Base-by-base conservation (phyloP, 1,284 basidiomycete species). In the Ceratobasidium sp. region DNA sequence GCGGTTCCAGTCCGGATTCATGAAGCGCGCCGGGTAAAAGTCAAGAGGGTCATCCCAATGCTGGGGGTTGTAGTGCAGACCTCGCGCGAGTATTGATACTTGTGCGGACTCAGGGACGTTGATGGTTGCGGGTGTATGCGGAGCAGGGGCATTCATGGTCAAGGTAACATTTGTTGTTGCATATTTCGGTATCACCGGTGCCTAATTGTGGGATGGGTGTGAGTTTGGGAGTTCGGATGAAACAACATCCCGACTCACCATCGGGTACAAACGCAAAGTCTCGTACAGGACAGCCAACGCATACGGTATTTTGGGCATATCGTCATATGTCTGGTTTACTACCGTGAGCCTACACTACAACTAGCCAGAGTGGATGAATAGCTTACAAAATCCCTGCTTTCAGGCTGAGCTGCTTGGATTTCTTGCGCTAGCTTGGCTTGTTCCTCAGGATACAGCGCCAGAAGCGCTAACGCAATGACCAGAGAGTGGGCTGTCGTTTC, bases 361-460 rank as follows among this genome's bases (percentile, higher is more conserved):
- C 7, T 51, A 54, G 27, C 77, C 84, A 63, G 74, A 88, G 87
- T 2, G 85, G 86, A 31, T 81, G 74, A 46, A 82, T 78, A 82
- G 84, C 58, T 86, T 83, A 5, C 53, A 29, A 54, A 54, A 22
- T 54, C 53, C 27, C 53, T 54, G 24, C 24, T 22, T 5, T 41
- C n/a, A 14, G 37, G n/a, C n/a, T 62, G 59, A 14, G 59, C 37
- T 9, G 0, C 78, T 77, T 48, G 83, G 77, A 90, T 85, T 62
- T 89, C 85, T 49, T 88, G 78, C 77, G 85, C 86, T 9, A 91
- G 79, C 74, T 82, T 86, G 73, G 90, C 88, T 79, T 92, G 90
- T 77, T 87, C 85, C 0, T 89, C 86, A 1, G 85, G 88, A 78
- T 91, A 84, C 22, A 87, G 77, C 0, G 86, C 85, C 1, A 88